Evolutionary conservation across 768 basidiomycete species (phyloP).

Genomic region (Podaxis sp.): DNA sequence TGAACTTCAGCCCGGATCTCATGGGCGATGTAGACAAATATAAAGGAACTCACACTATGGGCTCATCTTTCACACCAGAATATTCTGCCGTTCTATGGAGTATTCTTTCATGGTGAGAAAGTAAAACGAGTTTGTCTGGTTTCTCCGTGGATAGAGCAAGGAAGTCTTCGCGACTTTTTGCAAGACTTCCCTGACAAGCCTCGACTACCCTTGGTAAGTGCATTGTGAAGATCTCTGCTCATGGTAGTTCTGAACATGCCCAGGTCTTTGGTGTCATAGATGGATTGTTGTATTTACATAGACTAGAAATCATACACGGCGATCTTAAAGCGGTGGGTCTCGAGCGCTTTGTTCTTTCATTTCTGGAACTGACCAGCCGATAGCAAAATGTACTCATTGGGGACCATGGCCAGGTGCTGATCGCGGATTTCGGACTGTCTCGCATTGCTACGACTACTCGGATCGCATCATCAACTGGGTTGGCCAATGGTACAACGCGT

Average conservation of each 20-base stretch:
- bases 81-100: slow-evolving; percentile 32
- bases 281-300: not conserved
- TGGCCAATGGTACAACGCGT: not conserved
- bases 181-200: slow-evolving; percentile 2
- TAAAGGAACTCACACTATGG: slow-evolving; percentile 32
- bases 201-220: slow-evolving; percentile 16
- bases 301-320: not conserved
- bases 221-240: not conserved
- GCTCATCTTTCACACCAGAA: slow-evolving; percentile 31
- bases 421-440: not conserved
- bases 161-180: slow-evolving; percentile 18
- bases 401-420: not conserved
- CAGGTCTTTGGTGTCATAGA: not conserved
- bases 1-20: not conserved
- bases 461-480: not conserved
- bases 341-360: not conserved
- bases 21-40: not conserved
- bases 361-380: not conserved
- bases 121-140: slow-evolving; percentile 14
- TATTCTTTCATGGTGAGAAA: slow-evolving; percentile 18
- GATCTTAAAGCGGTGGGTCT: not conserved
- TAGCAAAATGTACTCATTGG: not conserved
- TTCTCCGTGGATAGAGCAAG: slow-evolving; percentile 22
- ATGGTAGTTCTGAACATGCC: not conserved
- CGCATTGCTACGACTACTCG: not conserved